Conservation (phyloP, 1,139 yeast species). For the Pichia cactophila region DNA sequence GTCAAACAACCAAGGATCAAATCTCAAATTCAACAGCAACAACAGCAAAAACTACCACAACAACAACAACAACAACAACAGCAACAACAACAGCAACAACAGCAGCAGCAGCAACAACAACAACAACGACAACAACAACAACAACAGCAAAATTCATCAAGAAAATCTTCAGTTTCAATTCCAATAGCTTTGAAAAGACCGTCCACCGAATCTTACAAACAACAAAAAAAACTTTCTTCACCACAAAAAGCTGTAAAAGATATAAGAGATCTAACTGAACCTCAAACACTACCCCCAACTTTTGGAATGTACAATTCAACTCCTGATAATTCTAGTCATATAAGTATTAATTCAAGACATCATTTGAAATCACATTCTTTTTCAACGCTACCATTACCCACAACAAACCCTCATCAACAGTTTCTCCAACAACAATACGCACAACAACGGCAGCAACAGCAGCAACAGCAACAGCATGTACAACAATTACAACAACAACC, state of each 20-base stretch:
- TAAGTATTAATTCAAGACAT: slow-evolving; percentile 7
- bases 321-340: neutral
- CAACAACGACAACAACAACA: no score
- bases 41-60: neutral
- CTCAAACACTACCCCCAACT: slow-evolving; percentile 13
- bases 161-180: neutral
- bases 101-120: neutral
- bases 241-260: slow-evolving; percentile 4
- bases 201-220: neutral
- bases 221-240: slow-evolving; percentile 11
- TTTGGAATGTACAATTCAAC: slow-evolving; percentile 13
- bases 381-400: slow-evolving; percentile 6
- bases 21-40: neutral
- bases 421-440: slow-evolving; percentile 2
- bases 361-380: slow-evolving; percentile 6
- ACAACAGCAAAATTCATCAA: neutral
- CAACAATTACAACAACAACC: slow-evolving; percentile 13
- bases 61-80: no score
- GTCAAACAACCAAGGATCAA: slow-evolving; percentile 1
- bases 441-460: slow-evolving; percentile 14
- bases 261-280: neutral
- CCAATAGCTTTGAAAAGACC: no score
- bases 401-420: slow-evolving; percentile 2
- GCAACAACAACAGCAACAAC: no score
- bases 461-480: slow-evolving; percentile 16